Evolutionary conservation across 2,329 filamentous ascomycete genomes (phyloP).

Genomic region (Zelopaecilomyces penicillatus): DNA sequence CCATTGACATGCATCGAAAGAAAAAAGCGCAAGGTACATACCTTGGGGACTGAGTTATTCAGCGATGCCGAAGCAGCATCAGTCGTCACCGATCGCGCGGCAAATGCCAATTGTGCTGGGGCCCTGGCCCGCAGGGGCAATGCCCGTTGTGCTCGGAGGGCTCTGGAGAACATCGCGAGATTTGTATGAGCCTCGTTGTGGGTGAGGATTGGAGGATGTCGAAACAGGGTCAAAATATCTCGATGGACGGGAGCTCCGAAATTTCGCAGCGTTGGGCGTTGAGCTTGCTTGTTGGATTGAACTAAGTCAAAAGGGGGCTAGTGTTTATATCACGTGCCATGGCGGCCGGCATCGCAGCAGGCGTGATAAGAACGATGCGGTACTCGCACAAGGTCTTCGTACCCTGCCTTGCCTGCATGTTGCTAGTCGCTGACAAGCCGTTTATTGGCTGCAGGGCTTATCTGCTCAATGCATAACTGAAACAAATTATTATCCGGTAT

Average conservation of each 20-base stretch:
- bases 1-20: neutral
- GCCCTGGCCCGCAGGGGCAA: slow-evolving; percentile 46
- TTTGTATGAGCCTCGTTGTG: slow-evolving; percentile 24
- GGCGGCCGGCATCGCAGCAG: too few species aligned
- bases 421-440: too few species aligned
- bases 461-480: too few species aligned
- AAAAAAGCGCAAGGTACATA: slow-evolving; percentile 14
- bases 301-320: slow-evolving; percentile 22
- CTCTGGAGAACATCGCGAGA: slow-evolving; percentile 59
- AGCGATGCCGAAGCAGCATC: slow-evolving; percentile 88
- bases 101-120: slow-evolving; percentile 35
- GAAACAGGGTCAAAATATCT: slow-evolving; percentile 23
- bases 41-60: slow-evolving; percentile 59
- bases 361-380: too few species aligned
- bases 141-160: slow-evolving; percentile 54
- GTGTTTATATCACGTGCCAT: slow-evolving; percentile 2
- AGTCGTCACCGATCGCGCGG: slow-evolving; percentile 78
- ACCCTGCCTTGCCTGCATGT: too few species aligned
- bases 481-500: too few species aligned
- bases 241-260: slow-evolving; percentile 30
- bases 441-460: too few species aligned
- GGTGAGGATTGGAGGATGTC: slow-evolving; percentile 22
- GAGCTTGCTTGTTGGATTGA: slow-evolving; percentile 32
- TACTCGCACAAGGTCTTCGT: too few species aligned
- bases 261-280: slow-evolving; percentile 37